These are phyloP conservation scores for Alternaria arborescens DNA, from an alignment of 2,329 filamentous ascomycete species.

Conservation along the genomic window DNA sequence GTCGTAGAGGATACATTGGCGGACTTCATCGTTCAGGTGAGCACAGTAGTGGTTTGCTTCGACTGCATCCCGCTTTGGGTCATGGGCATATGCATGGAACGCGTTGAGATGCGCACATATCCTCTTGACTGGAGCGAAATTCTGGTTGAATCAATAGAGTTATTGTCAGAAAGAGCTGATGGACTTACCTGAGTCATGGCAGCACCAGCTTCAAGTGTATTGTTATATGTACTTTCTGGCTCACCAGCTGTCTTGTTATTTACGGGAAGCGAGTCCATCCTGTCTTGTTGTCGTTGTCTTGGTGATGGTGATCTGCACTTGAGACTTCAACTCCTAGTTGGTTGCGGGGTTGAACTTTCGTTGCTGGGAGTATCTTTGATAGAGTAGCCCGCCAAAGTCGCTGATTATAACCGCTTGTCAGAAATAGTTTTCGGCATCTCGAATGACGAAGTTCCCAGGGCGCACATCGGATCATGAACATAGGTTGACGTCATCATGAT, in stretches of 20 bases:
- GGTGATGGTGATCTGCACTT: neutral
- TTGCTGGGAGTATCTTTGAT: neutral
- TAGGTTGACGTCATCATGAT: conserved; percentile 19
- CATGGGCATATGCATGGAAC: conserved; percentile 83
- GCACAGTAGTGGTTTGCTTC: conserved; percentile 88
- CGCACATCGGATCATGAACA: conserved; percentile 3
- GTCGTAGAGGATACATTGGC: conserved; percentile 89
- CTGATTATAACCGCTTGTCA: neutral
- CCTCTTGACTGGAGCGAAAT: conserved; percentile 72
- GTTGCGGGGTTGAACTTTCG: neutral
- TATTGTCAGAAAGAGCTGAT: neutral
- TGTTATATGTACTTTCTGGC: conserved; percentile 64
- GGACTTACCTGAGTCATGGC: conserved; percentile 62
- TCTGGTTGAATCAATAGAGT: conserved; percentile 50
- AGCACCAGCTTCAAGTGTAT: conserved; percentile 69
- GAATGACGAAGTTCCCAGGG: neutral
- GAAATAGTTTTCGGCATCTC: neutral
- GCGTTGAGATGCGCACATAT: conserved; percentile 86
- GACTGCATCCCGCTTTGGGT: conserved; percentile 69
- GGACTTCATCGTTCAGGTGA: conserved; percentile 77
- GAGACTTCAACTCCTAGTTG: neutral
- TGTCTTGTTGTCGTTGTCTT: neutral
- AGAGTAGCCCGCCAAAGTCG: neutral
- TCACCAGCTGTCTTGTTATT: conserved; percentile 59
- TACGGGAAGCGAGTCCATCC: conserved; percentile 49